A percentile compares a stretch with the other conserved stretches of the same genome.
phyloP scores from a whole-genome alignment of 225 moss, liverwort and hornwort genomes.

The Pleurozium schreberi region DNA sequence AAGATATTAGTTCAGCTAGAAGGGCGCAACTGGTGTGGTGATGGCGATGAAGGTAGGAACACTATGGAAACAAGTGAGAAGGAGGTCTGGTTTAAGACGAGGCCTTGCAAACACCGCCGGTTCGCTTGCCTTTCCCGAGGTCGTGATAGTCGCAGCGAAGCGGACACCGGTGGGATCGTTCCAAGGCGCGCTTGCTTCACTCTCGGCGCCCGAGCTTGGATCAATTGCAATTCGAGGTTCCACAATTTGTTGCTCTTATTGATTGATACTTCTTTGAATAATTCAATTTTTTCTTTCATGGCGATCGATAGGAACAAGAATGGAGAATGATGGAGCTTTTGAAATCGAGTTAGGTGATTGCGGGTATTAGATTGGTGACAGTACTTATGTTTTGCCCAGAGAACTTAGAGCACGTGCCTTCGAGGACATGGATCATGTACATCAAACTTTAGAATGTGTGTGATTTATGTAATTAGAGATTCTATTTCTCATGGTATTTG shows the following conservation, averaged over 20 bases:
- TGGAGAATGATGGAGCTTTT: neutral
- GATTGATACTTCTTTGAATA: neutral
- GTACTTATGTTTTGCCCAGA: neutral
- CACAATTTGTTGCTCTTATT: neutral
- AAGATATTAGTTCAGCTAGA: neutral
- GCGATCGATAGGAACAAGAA: neutral
- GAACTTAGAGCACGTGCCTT: neutral
- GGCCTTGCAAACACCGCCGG: neutral
- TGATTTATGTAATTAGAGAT: neutral
- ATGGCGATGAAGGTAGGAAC: conserved; percentile 14
- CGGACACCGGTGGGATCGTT: conserved; percentile 78
- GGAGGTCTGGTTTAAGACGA: neutral
- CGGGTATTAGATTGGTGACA: neutral
- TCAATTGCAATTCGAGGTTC: conserved; percentile 77
- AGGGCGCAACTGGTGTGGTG: neutral
- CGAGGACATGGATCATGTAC: neutral
- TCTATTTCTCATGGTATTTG: neutral
- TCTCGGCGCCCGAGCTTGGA: conserved; percentile 67
- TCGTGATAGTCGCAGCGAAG: conserved; percentile 82
- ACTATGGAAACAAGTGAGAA: conserved; percentile 14
- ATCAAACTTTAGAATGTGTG: neutral
- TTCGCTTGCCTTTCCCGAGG: conserved; percentile 25
- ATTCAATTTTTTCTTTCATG: neutral
- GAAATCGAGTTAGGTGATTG: neutral
- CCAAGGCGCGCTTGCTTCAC: conserved; percentile 65